Evolutionary conservation across 345 rosid species (phyloP).

Genomic region (Populus ilicifolia): DNA sequence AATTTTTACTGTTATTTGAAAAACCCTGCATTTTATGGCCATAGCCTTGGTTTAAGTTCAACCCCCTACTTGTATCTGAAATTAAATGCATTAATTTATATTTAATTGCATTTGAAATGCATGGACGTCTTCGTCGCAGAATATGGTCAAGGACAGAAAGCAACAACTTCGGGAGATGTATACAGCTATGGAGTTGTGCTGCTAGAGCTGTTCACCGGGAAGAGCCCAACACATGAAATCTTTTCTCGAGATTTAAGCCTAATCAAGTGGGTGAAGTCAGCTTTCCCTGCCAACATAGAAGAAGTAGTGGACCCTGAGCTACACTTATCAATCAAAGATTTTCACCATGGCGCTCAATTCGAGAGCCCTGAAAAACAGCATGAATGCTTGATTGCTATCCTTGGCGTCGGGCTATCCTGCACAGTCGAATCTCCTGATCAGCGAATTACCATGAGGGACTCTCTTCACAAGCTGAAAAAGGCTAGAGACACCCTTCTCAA

Average conservation of each 20-base stretch:
- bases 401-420: constrained; percentile 45
- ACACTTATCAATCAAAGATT: neutral
- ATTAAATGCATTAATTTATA: too few species aligned
- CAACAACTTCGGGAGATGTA: constrained; percentile 50
- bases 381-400: constrained; percentile 28
- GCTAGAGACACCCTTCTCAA: constrained; percentile 11
- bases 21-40: too few species aligned
- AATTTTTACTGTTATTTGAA: too few species aligned
- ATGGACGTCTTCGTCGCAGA: constrained; percentile 24
- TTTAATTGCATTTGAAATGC: neutral
- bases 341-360: neutral
- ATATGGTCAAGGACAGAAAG: constrained; percentile 42
- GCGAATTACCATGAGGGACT: constrained; percentile 38
- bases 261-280: constrained; percentile 33
- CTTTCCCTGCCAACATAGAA: constrained; percentile 12
- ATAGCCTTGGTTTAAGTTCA: too few species aligned
- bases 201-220: constrained; percentile 42
- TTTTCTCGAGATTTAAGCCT: constrained; percentile 36
- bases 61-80: too few species aligned
- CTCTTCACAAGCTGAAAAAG: constrained; percentile 30
- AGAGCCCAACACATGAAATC: constrained; percentile 37
- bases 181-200: constrained; percentile 43
- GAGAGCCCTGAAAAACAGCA: neutral
- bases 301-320: constrained; percentile 38
- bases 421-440: constrained; percentile 29